Conservation (phyloP, 345 rosid genomes). For the Populus nigra region DNA sequence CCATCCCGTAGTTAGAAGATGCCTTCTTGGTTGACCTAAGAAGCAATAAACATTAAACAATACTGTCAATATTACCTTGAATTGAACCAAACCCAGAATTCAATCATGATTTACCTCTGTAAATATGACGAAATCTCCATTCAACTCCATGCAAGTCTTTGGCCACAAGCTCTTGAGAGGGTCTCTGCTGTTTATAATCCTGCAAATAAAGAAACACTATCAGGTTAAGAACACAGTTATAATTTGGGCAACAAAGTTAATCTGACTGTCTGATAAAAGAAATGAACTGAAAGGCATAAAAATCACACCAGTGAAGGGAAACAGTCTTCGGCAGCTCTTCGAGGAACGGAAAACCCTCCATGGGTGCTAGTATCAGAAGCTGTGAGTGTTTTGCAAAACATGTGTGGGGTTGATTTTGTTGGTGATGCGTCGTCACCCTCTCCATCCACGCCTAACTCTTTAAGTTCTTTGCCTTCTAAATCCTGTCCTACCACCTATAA, state of each 20-base stretch:
- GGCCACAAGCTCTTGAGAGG: slow-evolving; percentile 86
- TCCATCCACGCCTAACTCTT: slow-evolving; percentile 48
- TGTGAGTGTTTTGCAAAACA: slow-evolving; percentile 87
- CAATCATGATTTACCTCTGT: slow-evolving; percentile 52
- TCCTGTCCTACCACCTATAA: slow-evolving; percentile 49
- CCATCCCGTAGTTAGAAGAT: slow-evolving; percentile 97
- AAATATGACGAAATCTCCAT: slow-evolving; percentile 88
- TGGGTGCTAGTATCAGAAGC: slow-evolving; percentile 95
- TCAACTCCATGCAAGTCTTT: slow-evolving; percentile 86
- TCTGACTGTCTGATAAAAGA: neutral
- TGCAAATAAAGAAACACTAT: slow-evolving; percentile 22
- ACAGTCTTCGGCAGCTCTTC: slow-evolving; percentile 91
- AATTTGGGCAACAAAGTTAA: neutral
- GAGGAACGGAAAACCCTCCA: slow-evolving; percentile 91
- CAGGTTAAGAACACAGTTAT: slow-evolving; percentile 4
- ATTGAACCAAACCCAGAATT: slow-evolving; percentile 10
- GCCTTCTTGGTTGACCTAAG: slow-evolving; percentile 97
- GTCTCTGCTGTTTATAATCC: slow-evolving; percentile 88
- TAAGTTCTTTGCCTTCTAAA: slow-evolving; percentile 50
- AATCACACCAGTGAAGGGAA: slow-evolving; percentile 67
- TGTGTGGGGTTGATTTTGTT: slow-evolving; percentile 63
- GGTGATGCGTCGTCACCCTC: slow-evolving; percentile 53
- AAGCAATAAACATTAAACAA: slow-evolving; percentile 17
- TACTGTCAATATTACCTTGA: slow-evolving; percentile 8
- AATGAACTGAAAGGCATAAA: neutral